These are phyloP conservation scores for Pseudohyphozyma bogoriensis DNA, from an alignment of 768 basidiomycete species.

Conservation along the genomic window DNA sequence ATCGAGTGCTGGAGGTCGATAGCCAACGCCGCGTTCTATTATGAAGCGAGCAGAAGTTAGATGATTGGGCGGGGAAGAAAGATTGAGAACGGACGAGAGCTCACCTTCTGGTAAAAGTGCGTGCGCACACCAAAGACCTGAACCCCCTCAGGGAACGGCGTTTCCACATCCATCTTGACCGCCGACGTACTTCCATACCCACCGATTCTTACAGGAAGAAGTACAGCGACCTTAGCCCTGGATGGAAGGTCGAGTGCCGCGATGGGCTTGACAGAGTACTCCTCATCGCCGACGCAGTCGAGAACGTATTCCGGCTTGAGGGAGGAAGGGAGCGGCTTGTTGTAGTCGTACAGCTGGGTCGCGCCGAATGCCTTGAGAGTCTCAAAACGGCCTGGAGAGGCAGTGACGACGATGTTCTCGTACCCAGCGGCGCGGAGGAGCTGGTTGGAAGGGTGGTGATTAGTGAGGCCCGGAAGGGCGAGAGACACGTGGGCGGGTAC, in stretches of 20 bases:
- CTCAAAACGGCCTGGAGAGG: background rate
- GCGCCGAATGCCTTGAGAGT: background rate
- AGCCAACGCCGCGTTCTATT: background rate
- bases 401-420: background rate
- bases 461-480: background rate
- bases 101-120: background rate
- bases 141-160: background rate
- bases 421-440: background rate
- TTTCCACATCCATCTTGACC: background rate
- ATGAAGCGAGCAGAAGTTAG: too few relatives aligned
- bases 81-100: background rate
- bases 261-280: background rate
- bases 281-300: background rate
- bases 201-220: background rate
- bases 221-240: background rate
- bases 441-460: background rate
- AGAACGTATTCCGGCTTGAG: background rate
- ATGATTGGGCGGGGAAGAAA: background rate
- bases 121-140: background rate
- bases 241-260: background rate
- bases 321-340: background rate
- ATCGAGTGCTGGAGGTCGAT: background rate
- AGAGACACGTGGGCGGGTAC: background rate
- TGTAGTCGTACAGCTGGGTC: background rate
- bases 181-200: background rate